A percentile compares a stretch with the other conserved stretches of the same genome.
These are phyloP conservation scores for Vaccinium myrtillus DNA, from an alignment of 148 eudicot genomes.

Conservation along the genomic window DNA sequence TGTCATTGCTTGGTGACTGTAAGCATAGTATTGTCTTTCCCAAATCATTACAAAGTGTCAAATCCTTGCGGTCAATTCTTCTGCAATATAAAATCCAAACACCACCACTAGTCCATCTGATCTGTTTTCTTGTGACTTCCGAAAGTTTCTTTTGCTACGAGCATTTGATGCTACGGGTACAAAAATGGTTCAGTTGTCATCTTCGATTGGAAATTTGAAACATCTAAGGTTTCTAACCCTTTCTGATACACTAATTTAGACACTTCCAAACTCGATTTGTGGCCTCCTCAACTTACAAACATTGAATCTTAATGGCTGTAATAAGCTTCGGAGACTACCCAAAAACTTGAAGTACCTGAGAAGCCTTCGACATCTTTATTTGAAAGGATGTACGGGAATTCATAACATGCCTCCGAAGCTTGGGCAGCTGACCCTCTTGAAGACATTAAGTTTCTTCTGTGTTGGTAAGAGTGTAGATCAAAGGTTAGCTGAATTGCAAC, in stretches of 20 bases:
- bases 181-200: not conserved
- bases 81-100: too few relatives aligned
- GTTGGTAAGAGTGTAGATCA: not conserved
- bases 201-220: not conserved
- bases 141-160: not conserved
- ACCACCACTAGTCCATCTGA: too few relatives aligned
- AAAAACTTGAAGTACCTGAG: not conserved
- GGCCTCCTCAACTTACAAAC: not conserved
- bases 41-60: too few relatives aligned
- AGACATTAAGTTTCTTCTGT: not conserved
- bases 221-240: conserved; percentile 3
- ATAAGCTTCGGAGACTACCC: not conserved
- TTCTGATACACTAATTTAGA: not conserved
- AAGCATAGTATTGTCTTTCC: too few relatives aligned
- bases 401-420: not conserved
- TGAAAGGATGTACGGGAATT: not conserved
- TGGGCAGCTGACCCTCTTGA: not conserved
- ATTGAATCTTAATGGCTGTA: not conserved
- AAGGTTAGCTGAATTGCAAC: not conserved
- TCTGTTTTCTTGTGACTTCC: not conserved
- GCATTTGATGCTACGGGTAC: not conserved
- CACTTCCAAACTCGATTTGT: not conserved
- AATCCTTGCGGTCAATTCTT: not conserved
- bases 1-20: not conserved
- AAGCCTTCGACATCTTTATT: not conserved